Evolutionary conservation across 2,329 filamentous ascomycete genomes (phyloP).

Genomic region (Stagonosporopsis tanaceti): DNA sequence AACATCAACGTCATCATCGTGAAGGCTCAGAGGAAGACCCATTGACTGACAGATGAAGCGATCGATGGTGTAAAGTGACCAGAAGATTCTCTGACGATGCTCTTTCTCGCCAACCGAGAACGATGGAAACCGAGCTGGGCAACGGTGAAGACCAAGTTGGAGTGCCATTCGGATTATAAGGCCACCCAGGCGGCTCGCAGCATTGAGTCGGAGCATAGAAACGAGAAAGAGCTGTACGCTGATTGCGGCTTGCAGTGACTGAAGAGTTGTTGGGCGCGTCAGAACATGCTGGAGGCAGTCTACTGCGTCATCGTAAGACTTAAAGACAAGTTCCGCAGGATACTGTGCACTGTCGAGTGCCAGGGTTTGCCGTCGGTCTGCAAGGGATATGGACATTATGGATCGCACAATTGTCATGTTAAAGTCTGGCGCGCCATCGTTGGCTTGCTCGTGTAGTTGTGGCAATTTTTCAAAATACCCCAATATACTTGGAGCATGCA

Average conservation of each 20-base stretch:
- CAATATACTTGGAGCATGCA: conserved; percentile 63
- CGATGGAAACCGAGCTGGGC: conserved; percentile 61
- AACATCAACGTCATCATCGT: conserved; percentile 66
- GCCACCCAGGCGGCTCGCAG: conserved; percentile 64
- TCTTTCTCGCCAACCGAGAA: conserved; percentile 58
- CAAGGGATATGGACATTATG: conserved; percentile 62
- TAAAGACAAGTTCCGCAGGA: conserved; percentile 57
- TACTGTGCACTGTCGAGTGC: conserved; percentile 37
- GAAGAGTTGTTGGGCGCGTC: conserved; percentile 57
- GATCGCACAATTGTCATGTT: conserved; percentile 58
- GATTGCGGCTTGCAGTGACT: conserved; percentile 58
- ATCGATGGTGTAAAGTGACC: conserved; percentile 65
- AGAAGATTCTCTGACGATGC: conserved; percentile 63
- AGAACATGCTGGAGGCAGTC: conserved; percentile 59
- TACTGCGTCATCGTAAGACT: conserved; percentile 60
- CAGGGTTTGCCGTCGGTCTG: conserved; percentile 59
- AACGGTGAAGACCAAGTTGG: conserved; percentile 67
- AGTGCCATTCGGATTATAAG: conserved; percentile 64
- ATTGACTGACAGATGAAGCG: conserved; percentile 65
- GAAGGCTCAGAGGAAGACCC: conserved; percentile 63
- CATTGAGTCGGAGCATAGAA: conserved; percentile 64
- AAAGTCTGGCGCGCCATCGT: conserved; percentile 35
- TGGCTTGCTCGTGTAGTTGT: conserved; percentile 37
- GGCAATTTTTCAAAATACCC: conserved; percentile 56
- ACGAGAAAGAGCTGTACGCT: conserved; percentile 64